Conservation (phyloP, 2,329 filamentous ascomycete genomes). For the Juglanconis sp. region DNA sequence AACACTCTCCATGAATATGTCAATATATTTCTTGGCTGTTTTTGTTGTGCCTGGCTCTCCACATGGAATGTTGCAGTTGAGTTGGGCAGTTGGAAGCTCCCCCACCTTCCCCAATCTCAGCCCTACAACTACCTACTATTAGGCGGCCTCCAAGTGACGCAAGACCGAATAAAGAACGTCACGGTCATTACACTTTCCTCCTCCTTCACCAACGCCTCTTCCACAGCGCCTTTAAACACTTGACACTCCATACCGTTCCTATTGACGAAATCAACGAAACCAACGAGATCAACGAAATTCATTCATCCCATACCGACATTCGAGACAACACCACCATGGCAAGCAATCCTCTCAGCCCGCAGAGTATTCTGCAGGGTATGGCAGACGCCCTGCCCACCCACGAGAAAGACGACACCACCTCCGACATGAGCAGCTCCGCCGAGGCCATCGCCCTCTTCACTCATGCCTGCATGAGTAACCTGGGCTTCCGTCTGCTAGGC, state of each 20-base stretch:
- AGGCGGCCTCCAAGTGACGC: constrained; percentile 15
- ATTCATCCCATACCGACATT: not conserved
- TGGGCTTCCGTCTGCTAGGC: constrained; percentile 78
- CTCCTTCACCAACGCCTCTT: not conserved
- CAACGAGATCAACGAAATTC: not conserved
- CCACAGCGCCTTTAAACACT: not conserved
- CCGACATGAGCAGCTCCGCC: constrained; percentile 66
- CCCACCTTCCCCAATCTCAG: constrained; percentile 12
- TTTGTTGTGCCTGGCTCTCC: no score
- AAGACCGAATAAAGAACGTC: not conserved
- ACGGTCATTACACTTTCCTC: not conserved
- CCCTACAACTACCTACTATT: constrained; percentile 15
- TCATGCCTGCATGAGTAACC: constrained; percentile 77
- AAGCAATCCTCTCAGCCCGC: constrained; percentile 38
- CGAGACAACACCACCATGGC: constrained; percentile 4
- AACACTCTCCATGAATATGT: no score
- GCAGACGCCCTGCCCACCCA: constrained; percentile 58
- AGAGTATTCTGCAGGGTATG: constrained; percentile 53
- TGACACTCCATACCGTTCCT: not conserved
- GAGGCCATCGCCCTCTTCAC: constrained; percentile 81
- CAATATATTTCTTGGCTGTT: no score
- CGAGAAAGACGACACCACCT: constrained; percentile 48
- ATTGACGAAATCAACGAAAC: not conserved
- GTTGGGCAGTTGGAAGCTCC: not conserved
- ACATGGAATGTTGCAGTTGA: not conserved